These are phyloP conservation scores for Podaxis sp. DNA, from an alignment of 768 basidiomycete genomes.

Conservation along the genomic window DNA sequence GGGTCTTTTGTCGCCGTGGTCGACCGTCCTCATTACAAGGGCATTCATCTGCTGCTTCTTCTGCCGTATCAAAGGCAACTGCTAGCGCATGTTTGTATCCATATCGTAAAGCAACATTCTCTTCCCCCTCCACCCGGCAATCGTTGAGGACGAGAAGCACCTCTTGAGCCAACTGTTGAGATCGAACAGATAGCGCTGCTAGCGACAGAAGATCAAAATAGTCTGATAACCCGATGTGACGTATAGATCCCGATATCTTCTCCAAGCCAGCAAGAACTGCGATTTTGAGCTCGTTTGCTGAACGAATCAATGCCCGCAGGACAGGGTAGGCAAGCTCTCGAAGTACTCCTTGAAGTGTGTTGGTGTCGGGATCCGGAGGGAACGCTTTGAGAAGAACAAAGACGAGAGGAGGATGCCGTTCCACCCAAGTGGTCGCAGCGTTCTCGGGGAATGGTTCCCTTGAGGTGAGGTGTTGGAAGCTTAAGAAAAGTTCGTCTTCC, in stretches of 20 bases:
- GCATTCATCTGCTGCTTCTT: constrained; percentile 67
- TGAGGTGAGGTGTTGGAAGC: constrained; percentile 42
- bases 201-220: constrained; percentile 58
- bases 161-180: constrained; percentile 55
- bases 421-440: constrained; percentile 42
- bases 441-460: constrained; percentile 28
- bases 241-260: constrained; percentile 41
- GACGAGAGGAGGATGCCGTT: constrained; percentile 50
- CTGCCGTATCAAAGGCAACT: constrained; percentile 61
- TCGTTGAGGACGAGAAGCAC: constrained; percentile 58
- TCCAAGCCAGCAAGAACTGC: constrained; percentile 61
- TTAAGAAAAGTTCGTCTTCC: constrained; percentile 53
- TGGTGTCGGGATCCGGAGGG: constrained; percentile 38
- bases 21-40: constrained; percentile 65
- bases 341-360: constrained; percentile 29
- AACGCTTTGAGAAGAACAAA: constrained; percentile 51
- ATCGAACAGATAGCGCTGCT: constrained; percentile 49
- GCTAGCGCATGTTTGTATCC: constrained; percentile 56
- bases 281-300: constrained; percentile 53
- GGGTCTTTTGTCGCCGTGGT: constrained; percentile 43
- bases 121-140: constrained; percentile 23
- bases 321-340: constrained; percentile 32
- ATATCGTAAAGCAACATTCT: constrained; percentile 27
- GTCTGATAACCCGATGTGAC: constrained; percentile 36
- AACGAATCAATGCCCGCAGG: constrained; percentile 49